Base-by-base conservation (phyloP, 768 basidiomycete species). In the Leucosporidium scottii region DNA sequence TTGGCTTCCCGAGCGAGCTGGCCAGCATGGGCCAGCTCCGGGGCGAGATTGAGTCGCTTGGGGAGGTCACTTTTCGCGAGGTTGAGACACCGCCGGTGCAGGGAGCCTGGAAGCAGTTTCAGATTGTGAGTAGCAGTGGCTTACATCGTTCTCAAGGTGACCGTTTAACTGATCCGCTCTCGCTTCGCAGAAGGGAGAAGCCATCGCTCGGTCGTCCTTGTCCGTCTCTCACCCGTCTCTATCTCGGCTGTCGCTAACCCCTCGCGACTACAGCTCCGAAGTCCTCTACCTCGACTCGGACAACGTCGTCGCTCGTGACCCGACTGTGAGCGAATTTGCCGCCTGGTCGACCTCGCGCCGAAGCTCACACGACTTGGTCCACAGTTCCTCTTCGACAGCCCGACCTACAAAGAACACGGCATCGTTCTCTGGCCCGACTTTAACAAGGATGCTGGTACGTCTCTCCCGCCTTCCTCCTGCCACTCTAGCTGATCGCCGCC, bases 361-460 rank as follows among this genome's bases (percentile, higher is more conserved):
- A 36, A 23, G 21, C 53, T 44, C 34, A 31, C 12, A 3, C 4
- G 25, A 1, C n/a, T 60, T 23, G 20, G 20, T 36, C 27, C 10
- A 17, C 54, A 64, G 18, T 74, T 76, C 64, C 78, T 82, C 20
- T 82, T 82, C 71, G 71, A 76, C 48, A 73, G 77, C 3, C 68
- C 73, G 2, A 34, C 71, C 9, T 81, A 80, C 71, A 63, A 54
- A 21, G 53, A 70, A 15, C 61, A 74, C 31, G 78, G 77, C 28
- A 77, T 77, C 2, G 81, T 78, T 28, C 80, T 81, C 67, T 82
- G 81, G 81, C 80, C 81, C 4, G 81, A 82, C 68, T 69, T 80
- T 48, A 79, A 78, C 53, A 81, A 79, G 64, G 81, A 81, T 64
- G 77, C 79, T 54, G 66, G 76, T 74, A 1, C 30, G 71, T 67